Evolutionary conservation across 495 filamentous ascomycete species (phyloP), one percentile per base, ranked within the genome.

Genomic region (Penicillium desertorum): DNA sequence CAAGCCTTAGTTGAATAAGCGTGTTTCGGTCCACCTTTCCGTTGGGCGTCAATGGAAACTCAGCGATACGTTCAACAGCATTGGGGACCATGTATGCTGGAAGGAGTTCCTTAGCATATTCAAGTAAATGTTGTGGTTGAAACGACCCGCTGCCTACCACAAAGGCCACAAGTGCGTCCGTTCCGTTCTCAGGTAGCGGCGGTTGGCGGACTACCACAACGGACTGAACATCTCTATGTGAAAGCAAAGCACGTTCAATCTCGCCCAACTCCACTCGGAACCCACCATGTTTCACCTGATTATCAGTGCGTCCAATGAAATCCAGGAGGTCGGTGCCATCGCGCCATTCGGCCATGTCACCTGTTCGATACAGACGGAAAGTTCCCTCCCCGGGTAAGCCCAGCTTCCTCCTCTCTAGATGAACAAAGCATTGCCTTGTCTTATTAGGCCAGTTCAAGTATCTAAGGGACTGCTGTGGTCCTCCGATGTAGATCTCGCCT

Each of bases 251-350:
- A 5, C 44, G n/a, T 27, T 75, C 70, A 9, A 79, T 60, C 45
- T 78, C 76, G 4, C 64, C 72, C 6, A 76, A 61, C 49, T 81
- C 76, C n/a, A 82, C 59, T 14, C 77, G 59, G 41, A 75, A 70
- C 6, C 60, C 60, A 0, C 7, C 9, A 34, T 75, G 67, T 62
- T 81, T 81, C 51, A 81, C 59, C 58, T 79, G 76, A 34, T 62
- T 56, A 53, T 80, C 76, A 25, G 60, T 61, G 45, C 79, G 68
- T 22, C 76, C 75, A 17, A 76, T 8, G 53, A 70, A 72, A 20
- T 72, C 66, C 14, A 79, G 62, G 4, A 45, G 62, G 5, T 73
- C 70, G 50, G 74, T 58, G 9, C 4, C 11, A 9, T 23, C 29
- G 47, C 67, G 58, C 57, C 59, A 64, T 9, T 56, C 30, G 2